Evolutionary conservation across 2,329 filamentous ascomycete genomes (phyloP), one percentile per base, ranked within the genome.

Genomic region (Acrodontium crateriforme): DNA sequence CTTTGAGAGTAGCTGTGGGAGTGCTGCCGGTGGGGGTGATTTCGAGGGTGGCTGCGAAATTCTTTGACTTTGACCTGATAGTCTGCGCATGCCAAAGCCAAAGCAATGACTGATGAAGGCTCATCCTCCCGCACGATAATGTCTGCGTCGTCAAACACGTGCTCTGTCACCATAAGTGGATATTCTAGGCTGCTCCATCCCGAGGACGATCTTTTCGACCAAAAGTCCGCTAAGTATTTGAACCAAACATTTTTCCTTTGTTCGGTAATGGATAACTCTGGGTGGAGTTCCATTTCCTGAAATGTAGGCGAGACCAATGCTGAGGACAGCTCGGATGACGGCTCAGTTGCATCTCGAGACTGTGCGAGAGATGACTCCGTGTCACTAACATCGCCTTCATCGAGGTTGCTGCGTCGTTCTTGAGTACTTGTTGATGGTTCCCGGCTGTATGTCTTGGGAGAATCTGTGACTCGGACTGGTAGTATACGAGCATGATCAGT

Each of bases 51-150:
- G 29, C 32, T 48, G 16, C 75, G 68, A 45, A 82, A 80, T 6
- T 69, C 66, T 12, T 70, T 64, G 11, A 94, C 63, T 54, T 93
- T 94, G 22, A 67, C 67, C 37, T 77, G 71, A 52, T 98, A 98
- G 48, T 94, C 84, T 30, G 78, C 71, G 9, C 81, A 92, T 40
- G 78, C 83, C 12, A 98, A 62, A 1, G 87, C 84, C 47, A 98
- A 81, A 0, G 91, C 89, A 46, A 98, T 89, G 21, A 98, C 69
- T 2, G 89, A 95, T 46, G 84, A 94, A 3, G 89, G 89, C 55
- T 98, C 89, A 51, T 98, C 89, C 54, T 98, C 89, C 20, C 89
- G 75, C 19, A 98, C 84, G 41, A 98, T 92, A 38, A 98, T 85
- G 52, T 98, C 83, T 6, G 84, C 92, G 56, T 98, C 85, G 29